These are phyloP conservation scores for Bipolaris cookei DNA, from an alignment of 2,329 filamentous ascomycete genomes.

Conservation along the genomic window DNA sequence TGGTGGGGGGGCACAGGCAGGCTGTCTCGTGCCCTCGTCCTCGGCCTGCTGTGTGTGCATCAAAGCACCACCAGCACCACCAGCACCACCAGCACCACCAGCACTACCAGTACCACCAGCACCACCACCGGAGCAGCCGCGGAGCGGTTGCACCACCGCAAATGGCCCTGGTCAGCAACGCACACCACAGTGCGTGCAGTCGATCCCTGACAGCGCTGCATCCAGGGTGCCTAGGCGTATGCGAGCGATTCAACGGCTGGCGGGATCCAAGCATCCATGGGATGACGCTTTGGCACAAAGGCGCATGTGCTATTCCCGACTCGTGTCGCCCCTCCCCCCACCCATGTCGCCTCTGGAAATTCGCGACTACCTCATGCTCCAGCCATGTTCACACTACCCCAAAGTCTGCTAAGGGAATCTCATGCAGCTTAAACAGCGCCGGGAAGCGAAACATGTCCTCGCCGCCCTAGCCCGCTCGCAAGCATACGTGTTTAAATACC, in stretches of 20 bases:
- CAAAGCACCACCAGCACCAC: no score
- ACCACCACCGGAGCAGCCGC: slow-evolving; percentile 26
- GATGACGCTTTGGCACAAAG: slow-evolving; percentile 46
- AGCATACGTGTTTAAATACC: slow-evolving; percentile 50
- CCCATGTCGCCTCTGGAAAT: slow-evolving; percentile 43
- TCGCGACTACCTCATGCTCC: slow-evolving; percentile 51
- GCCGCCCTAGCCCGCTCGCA: slow-evolving; percentile 48
- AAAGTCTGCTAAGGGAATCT: slow-evolving; percentile 50
- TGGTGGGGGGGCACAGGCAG: background rate
- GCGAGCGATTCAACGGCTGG: slow-evolving; percentile 49
- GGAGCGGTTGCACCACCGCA: slow-evolving; percentile 32
- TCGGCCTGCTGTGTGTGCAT: background rate
- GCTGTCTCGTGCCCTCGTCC: slow-evolving; percentile 35
- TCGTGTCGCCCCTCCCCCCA: slow-evolving; percentile 34
- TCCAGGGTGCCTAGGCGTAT: slow-evolving; percentile 44
- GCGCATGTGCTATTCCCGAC: slow-evolving; percentile 43
- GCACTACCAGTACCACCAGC: no score
- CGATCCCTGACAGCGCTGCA: slow-evolving; percentile 44
- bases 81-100: no score
- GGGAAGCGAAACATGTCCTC: slow-evolving; percentile 49
- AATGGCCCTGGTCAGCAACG: slow-evolving; percentile 17
- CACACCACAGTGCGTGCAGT: slow-evolving; percentile 34
- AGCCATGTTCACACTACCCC: slow-evolving; percentile 51
- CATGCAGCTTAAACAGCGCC: slow-evolving; percentile 51
- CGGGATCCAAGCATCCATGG: slow-evolving; percentile 50